Conservation (phyloP, 208 protist species). For the Leishmania tarentolae region DNA sequence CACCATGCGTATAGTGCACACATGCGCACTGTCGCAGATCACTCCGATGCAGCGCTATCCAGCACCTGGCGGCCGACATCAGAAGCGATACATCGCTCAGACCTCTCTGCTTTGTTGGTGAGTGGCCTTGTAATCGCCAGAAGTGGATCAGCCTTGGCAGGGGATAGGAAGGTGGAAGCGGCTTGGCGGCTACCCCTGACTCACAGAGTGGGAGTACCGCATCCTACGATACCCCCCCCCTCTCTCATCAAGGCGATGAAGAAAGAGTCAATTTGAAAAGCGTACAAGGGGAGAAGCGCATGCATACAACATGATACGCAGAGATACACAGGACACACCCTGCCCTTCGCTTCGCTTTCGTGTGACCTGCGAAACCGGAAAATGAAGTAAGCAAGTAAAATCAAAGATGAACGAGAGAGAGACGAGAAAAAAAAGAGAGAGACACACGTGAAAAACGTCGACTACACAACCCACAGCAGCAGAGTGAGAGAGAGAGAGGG, state of each 20-base stretch:
- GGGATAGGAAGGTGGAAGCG: too few relatives aligned
- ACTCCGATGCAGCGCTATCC: background rate
- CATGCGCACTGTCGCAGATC: background rate
- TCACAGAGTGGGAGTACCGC: background rate
- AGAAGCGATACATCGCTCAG: background rate
- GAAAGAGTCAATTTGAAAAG: background rate
- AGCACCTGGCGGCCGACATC: background rate
- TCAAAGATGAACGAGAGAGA: too few relatives aligned
- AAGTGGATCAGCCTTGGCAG: too few relatives aligned
- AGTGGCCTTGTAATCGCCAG: background rate
- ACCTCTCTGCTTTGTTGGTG: background rate
- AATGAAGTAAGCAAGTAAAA: too few relatives aligned
- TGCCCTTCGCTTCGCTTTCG: too few relatives aligned
- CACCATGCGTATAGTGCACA: background rate
- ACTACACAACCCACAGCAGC: too few relatives aligned
- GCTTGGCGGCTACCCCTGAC: background rate
- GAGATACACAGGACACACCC: too few relatives aligned
- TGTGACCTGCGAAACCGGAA: too few relatives aligned
- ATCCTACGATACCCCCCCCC: background rate
- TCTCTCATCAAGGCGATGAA: background rate
- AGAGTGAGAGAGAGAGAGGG: too few relatives aligned
- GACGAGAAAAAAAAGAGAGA: background rate
- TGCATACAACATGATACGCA: background rate
- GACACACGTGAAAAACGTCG: background rate
- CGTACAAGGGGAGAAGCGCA: background rate